Conservation (phyloP, 1,284 basidiomycete species). For the Ustilago bromivora region DNA sequence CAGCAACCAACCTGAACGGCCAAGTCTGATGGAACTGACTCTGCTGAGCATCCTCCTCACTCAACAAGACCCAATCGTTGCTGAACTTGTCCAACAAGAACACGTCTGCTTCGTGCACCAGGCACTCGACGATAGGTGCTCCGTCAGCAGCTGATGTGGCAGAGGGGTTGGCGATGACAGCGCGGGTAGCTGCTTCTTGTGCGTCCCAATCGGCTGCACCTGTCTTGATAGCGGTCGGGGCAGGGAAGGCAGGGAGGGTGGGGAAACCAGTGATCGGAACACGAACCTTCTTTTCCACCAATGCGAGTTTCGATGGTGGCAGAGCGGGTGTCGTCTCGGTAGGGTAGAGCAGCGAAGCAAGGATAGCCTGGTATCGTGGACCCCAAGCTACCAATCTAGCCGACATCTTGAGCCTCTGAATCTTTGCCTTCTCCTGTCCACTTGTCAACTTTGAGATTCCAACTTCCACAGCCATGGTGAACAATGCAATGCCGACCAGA, state of each 20-base stretch:
- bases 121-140: constrained; percentile 52
- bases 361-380: constrained; percentile 53
- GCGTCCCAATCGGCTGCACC: constrained; percentile 61
- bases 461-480: constrained; percentile 46
- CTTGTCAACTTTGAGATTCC: constrained; percentile 47
- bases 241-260: constrained; percentile 50
- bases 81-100: constrained; percentile 49
- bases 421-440: constrained; percentile 49
- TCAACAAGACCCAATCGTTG: constrained; percentile 53
- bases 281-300: constrained; percentile 60
- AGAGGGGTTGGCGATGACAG: constrained; percentile 24
- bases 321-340: background rate
- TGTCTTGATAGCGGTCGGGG: constrained; percentile 17
- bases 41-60: constrained; percentile 41
- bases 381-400: constrained; percentile 62
- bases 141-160: constrained; percentile 11
- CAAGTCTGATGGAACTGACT: constrained; percentile 44
- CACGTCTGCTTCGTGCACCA: constrained; percentile 48
- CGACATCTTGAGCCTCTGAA: constrained; percentile 50
- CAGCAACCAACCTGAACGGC: constrained; percentile 41
- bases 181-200: constrained; percentile 53
- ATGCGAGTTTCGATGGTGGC: constrained; percentile 11
- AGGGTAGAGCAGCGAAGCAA: constrained; percentile 13
- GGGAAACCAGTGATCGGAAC: constrained; percentile 60
- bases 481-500: constrained; percentile 47